Evolutionary conservation across 345 rosid genomes (phyloP).

Genomic region (Dipteronia sinensis): DNA sequence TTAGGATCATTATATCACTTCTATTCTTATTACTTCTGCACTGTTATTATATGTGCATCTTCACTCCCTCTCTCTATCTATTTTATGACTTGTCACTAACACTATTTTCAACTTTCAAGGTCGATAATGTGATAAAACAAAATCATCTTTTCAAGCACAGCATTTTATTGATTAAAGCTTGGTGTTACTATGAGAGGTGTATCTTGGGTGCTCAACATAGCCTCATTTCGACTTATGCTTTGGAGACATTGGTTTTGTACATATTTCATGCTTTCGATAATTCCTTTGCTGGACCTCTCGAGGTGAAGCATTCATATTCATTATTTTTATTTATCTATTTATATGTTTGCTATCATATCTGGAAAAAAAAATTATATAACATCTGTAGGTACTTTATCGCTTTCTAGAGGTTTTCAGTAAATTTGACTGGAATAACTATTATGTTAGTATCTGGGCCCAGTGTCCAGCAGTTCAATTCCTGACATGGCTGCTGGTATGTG

Average conservation of each 20-base stretch:
- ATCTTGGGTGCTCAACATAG: constrained; percentile 54
- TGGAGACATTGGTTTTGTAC: constrained; percentile 51
- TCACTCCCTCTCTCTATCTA: not conserved
- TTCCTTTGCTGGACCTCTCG: constrained; percentile 48
- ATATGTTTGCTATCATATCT: not conserved
- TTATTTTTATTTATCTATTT: not conserved
- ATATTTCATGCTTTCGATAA: constrained; percentile 48
- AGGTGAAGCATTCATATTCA: constrained; percentile 29
- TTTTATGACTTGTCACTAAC: not conserved
- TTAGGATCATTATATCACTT: too few relatives aligned
- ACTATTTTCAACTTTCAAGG: constrained; percentile 34
- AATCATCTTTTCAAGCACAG: constrained; percentile 61
- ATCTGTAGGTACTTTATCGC: constrained; percentile 41
- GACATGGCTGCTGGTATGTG: constrained; percentile 44
- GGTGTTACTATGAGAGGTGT: constrained; percentile 59
- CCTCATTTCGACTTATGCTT: constrained; percentile 49
- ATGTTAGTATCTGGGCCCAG: constrained; percentile 47
- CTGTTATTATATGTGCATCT: not conserved
- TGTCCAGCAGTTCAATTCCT: constrained; percentile 40
- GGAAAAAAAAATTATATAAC: not conserved
- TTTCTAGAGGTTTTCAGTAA: constrained; percentile 49
- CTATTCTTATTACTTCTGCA: not conserved
- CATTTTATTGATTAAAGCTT: constrained; percentile 48
- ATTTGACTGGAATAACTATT: constrained; percentile 49
- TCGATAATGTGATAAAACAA: constrained; percentile 51